phyloP scores from a whole-genome alignment of 176 grass and related monocot genomes.

The Phyllostachys edulis region DNA sequence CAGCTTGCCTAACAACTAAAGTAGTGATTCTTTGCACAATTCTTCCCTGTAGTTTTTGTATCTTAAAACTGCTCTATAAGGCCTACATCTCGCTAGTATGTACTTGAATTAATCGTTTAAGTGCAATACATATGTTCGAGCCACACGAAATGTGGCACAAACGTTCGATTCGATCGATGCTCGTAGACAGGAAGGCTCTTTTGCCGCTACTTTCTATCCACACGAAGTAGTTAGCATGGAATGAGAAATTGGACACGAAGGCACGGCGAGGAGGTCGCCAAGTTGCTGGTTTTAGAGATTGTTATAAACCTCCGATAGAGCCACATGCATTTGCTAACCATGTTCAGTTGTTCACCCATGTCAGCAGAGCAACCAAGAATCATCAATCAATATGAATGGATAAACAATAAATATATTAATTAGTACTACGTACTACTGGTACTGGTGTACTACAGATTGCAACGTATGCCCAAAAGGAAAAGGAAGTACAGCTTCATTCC shows the following conservation, averaged over 20 bases:
- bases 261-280: neutral
- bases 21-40: neutral
- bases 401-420: neutral
- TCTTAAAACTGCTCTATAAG: neutral
- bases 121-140: neutral
- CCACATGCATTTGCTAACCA: neutral
- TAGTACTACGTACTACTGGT: neutral
- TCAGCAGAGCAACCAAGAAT: neutral
- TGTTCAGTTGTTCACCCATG: neutral
- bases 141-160: neutral
- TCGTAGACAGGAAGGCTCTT: neutral
- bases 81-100: neutral
- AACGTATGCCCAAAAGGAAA: neutral
- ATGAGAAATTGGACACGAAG: neutral
- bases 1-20: neutral
- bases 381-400: neutral
- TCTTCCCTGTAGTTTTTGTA: neutral
- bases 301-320: neutral
- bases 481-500: neutral
- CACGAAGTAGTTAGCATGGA: neutral
- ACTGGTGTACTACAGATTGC: neutral
- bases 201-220: neutral
- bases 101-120: neutral
- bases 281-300: too few relatives aligned
- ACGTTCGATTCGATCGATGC: neutral